Evolutionary conservation across 169 alveolate genomes (phyloP).

Genomic region (Perkinsus chesapeaki): DNA sequence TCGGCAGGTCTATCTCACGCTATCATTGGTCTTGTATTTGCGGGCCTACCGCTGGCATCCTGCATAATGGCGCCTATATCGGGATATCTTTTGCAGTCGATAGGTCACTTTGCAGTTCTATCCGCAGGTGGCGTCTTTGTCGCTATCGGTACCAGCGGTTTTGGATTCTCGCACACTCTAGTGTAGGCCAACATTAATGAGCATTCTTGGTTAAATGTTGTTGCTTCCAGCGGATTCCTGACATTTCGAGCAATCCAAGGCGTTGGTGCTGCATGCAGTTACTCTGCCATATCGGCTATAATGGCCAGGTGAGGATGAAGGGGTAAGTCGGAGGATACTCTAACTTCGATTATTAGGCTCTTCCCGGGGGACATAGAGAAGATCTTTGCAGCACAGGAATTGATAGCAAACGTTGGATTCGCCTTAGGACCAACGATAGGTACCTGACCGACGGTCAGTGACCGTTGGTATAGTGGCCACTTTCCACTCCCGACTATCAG

Average conservation of each 20-base stretch:
- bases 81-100: neutral
- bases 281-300: neutral
- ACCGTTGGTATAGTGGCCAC: neutral
- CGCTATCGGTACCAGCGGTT: neutral
- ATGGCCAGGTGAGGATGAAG: neutral
- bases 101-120: neutral
- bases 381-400: neutral
- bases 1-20: neutral
- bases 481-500: no score
- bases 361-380: neutral
- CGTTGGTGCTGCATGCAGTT: neutral
- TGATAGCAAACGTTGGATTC: neutral
- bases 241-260: neutral
- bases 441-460: neutral
- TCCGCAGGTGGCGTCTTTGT: neutral
- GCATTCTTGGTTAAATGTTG: neutral
- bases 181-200: neutral
- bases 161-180: neutral
- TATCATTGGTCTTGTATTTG: neutral
- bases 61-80: neutral
- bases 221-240: neutral
- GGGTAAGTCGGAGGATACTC: neutral
- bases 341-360: neutral
- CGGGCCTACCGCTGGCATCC: neutral
- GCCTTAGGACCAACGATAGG: neutral